Evolutionary conservation across 257 asterid genomes (phyloP).

Genomic region (Rubia yunnanensis): DNA sequence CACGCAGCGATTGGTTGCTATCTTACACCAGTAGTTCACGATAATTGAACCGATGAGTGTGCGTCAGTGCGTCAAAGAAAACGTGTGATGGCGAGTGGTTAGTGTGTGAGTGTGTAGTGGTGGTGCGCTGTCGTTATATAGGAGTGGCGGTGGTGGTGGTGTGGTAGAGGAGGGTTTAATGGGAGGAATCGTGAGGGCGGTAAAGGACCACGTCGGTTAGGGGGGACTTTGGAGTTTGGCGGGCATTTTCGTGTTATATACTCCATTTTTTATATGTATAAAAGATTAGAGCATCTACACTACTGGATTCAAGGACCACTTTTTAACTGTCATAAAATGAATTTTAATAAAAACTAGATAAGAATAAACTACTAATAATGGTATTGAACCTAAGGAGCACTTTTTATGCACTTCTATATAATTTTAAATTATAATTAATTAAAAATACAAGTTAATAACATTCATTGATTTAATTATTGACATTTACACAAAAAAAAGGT

Average conservation of each 20-base stretch:
- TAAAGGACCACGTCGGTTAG: conserved; percentile 53
- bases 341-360: too few species aligned
- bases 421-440: too few species aligned
- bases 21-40: background rate
- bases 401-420: too few species aligned
- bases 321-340: too few species aligned
- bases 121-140: background rate
- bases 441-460: too few species aligned
- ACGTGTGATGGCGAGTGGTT: background rate
- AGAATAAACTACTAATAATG: too few species aligned
- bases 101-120: conserved; percentile 16
- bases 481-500: too few species aligned
- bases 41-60: background rate
- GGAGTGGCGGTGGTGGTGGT: background rate
- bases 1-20: background rate
- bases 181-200: conserved; percentile 42
- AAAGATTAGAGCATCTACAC: too few species aligned
- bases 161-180: conserved; percentile 9
- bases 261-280: too few species aligned
- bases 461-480: too few species aligned
- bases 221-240: conserved; percentile 17
- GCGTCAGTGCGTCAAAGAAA: background rate
- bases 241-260: background rate
- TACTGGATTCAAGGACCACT: too few species aligned
- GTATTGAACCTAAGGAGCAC: too few species aligned